Conservation (phyloP, 192 early-diverging fungal genomes). For the Helicostylum pulchrum region DNA sequence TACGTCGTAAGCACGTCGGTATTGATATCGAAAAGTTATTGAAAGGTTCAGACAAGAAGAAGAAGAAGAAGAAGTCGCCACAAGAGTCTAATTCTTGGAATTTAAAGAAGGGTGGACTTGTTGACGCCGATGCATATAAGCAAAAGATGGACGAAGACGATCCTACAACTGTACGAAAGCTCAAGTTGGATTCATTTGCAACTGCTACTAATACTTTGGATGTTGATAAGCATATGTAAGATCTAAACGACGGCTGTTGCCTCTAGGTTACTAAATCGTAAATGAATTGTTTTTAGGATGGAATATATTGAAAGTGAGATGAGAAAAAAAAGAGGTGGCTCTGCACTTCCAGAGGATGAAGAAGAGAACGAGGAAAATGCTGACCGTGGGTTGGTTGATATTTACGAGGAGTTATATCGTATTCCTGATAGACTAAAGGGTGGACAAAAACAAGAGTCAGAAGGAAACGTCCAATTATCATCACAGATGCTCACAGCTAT, state of each 20-base stretch:
- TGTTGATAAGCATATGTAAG: slow-evolving; percentile 77
- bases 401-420: slow-evolving; percentile 62
- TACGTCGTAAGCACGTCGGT: slow-evolving; percentile 53
- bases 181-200: slow-evolving; percentile 63
- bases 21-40: slow-evolving; percentile 55
- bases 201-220: slow-evolving; percentile 74
- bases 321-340: slow-evolving; percentile 53
- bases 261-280: neutral
- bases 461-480: slow-evolving; percentile 85
- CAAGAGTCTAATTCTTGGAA: slow-evolving; percentile 56
- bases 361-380: slow-evolving; percentile 28
- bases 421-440: slow-evolving; percentile 63
- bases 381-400: slow-evolving; percentile 40
- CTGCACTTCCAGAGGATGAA: slow-evolving; percentile 27
- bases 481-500: slow-evolving; percentile 88
- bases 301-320: slow-evolving; percentile 82
- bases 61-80: slow-evolving; percentile 35
- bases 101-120: slow-evolving; percentile 53
- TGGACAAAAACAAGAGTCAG: slow-evolving; percentile 56
- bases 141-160: slow-evolving; percentile 28
- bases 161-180: slow-evolving; percentile 24
- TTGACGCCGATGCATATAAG: slow-evolving; percentile 44
- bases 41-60: slow-evolving; percentile 53
- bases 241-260: neutral
- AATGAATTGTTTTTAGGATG: slow-evolving; percentile 46